Conservation (phyloP, 2,329 filamentous ascomycete species). For the Talaromyces sp. region DNA sequence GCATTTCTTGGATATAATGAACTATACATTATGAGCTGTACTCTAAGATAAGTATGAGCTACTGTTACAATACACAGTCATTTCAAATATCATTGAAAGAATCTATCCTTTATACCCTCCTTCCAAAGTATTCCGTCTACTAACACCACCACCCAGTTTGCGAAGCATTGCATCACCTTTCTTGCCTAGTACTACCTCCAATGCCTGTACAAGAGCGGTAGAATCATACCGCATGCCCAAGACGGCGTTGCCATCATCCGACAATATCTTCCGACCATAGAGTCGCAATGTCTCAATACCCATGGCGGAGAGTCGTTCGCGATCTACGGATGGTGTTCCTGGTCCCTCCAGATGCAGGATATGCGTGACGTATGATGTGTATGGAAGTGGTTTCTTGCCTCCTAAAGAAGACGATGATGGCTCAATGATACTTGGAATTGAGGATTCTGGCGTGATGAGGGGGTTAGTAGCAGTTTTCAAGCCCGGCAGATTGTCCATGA, state of each 20-base stretch:
- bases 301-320: slow-evolving; percentile 54
- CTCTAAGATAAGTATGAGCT: not conserved
- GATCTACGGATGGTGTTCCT: slow-evolving; percentile 65
- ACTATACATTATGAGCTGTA: not conserved
- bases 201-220: slow-evolving; percentile 64
- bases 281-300: slow-evolving; percentile 74
- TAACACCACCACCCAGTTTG: slow-evolving; percentile 38
- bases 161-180: slow-evolving; percentile 49
- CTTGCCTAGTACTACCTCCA: slow-evolving; percentile 71
- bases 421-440: slow-evolving; percentile 11
- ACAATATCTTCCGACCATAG: slow-evolving; percentile 60
- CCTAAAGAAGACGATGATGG: not conserved
- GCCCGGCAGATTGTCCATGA: slow-evolving; percentile 8
- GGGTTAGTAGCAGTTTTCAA: not conserved
- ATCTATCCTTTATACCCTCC: slow-evolving; percentile 23
- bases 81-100: not conserved
- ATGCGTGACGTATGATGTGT: slow-evolving; percentile 71
- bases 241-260: slow-evolving; percentile 44
- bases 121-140: slow-evolving; percentile 56
- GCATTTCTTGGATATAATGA: not conserved
- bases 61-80: not conserved
- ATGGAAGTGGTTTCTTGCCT: slow-evolving; percentile 41
- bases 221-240: slow-evolving; percentile 66
- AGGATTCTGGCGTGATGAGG: not conserved
- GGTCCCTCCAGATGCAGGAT: slow-evolving; percentile 72